Conservation (phyloP, 2,329 filamentous ascomycete genomes). For the Parascedosporium putredinis region DNA sequence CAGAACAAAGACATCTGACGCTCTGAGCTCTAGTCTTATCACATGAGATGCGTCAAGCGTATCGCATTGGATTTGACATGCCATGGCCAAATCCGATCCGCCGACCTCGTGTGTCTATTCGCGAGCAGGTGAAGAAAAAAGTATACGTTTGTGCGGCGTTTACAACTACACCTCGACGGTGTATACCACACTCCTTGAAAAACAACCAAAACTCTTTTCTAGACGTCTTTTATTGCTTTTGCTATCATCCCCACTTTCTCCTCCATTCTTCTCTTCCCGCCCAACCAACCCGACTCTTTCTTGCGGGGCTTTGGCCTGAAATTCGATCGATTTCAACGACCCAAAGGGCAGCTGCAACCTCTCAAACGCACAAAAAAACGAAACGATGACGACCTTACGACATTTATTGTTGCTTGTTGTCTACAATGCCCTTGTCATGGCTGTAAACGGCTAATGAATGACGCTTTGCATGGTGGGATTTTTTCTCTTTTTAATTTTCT, state of each 20-base stretch:
- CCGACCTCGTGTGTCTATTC: neutral
- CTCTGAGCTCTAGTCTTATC: conserved; percentile 9
- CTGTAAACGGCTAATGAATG: conserved; percentile 29
- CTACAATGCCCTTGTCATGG: conserved; percentile 8
- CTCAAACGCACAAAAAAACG: conserved; percentile 9
- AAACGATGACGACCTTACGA: conserved; percentile 13
- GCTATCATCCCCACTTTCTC: neutral
- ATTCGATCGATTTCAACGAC: conserved; percentile 5
- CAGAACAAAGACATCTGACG: conserved; percentile 7
- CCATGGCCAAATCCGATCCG: conserved; percentile 6
- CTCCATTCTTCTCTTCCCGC: neutral
- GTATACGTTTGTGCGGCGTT: neutral
- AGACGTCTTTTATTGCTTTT: conserved; percentile 2
- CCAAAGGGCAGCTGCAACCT: neutral
- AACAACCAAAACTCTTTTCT: too few species aligned
- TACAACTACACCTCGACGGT: neutral
- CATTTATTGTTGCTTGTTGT: conserved; percentile 11
- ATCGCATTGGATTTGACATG: neutral
- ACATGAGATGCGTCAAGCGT: neutral
- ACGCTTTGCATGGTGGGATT: conserved; percentile 31
- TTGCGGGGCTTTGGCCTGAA: neutral
- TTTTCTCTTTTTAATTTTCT: too few species aligned
- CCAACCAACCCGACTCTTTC: neutral
- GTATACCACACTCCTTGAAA: conserved; percentile 6
- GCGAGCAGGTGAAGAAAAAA: neutral